Evolutionary conservation across 495 filamentous ascomycete genomes (phyloP), one percentile per base, ranked within the genome.

Genomic region (Rhypophila decipiens): DNA sequence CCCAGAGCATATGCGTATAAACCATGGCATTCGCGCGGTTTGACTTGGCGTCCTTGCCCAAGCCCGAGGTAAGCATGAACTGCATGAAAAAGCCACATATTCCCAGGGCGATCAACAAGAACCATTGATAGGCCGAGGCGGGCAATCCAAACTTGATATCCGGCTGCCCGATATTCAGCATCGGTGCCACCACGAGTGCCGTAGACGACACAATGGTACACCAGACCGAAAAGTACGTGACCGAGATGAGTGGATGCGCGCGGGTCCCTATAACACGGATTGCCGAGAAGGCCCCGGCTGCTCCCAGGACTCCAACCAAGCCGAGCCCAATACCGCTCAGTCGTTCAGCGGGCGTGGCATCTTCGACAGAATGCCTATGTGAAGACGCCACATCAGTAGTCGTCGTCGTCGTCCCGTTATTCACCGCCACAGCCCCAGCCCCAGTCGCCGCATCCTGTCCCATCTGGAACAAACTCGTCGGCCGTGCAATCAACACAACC

Each of bases 1-100:
- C 90, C 61, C 95, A 96, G 29, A 97, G 61, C 86, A 97, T 91
- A 62, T 94, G 86, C 37, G 82, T 88, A 59, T 95, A 97, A 3
- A 88, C 71, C 88, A 96, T 95, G 18, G 85, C 88, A 4, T 86
- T 94, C 2, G 90, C 90, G 19, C 86, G 75, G 18, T 82, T 81
- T 5, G 80, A 79, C 45, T 67, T 69, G n/a, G n/a, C n/a, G 47
- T 75, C 87, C 17, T 81, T 77, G 38, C 83, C 75, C 52, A 97
- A 62, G 0, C 90, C 90, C 1, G 80, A 75, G 3, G 91, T 95
- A n/a, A 95, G 67, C 19, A 95, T 70, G 52, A 90, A 87, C 72
- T 96, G 91, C 78, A 93, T 82, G 7, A 86, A 61, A 52, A 97
- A 90, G 5, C 91, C 91, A 44, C 80, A 87, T 0, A 81, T 61